Conservation (phyloP, 2,329 filamentous ascomycete species). For the Colletotrichum shisoi region DNA sequence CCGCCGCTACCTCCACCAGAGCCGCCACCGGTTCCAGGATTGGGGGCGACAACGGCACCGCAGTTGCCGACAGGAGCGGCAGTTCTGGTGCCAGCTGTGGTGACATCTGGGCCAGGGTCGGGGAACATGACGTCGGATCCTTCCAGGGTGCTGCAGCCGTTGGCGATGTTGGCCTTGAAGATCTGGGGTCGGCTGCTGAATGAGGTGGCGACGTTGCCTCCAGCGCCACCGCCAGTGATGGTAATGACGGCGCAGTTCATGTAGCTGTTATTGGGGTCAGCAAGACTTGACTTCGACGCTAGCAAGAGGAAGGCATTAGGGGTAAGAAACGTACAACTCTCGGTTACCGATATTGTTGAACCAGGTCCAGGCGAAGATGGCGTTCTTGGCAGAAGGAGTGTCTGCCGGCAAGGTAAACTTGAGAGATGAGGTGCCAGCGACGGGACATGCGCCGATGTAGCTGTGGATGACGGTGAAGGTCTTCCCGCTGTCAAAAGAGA, state of each 20-base stretch:
- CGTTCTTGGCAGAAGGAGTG: slow-evolving; percentile 64
- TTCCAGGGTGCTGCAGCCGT: slow-evolving; percentile 66
- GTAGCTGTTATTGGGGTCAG: slow-evolving; percentile 56
- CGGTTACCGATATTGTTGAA: slow-evolving; percentile 79
- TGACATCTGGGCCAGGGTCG: slow-evolving; percentile 66
- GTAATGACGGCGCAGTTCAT: slow-evolving; percentile 82
- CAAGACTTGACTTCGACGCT: background rate
- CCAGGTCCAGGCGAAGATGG: slow-evolving; percentile 79
- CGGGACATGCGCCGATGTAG: slow-evolving; percentile 64
- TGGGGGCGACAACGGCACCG: slow-evolving; percentile 48
- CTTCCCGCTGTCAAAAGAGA: slow-evolving; percentile 75
- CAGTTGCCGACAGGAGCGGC: slow-evolving; percentile 50
- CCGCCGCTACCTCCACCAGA: slow-evolving; percentile 40
- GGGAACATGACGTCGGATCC: slow-evolving; percentile 70
- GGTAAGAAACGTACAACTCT: slow-evolving; percentile 62
- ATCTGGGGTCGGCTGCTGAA: slow-evolving; percentile 70
- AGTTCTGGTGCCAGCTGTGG: slow-evolving; percentile 49
- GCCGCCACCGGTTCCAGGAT: slow-evolving; percentile 42
- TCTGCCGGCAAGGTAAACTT: slow-evolving; percentile 72
- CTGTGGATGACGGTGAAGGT: slow-evolving; percentile 74
- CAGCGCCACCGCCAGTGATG: slow-evolving; percentile 56
- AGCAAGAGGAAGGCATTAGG: background rate
- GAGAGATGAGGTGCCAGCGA: slow-evolving; percentile 58
- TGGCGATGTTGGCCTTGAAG: slow-evolving; percentile 74
- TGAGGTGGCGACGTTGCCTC: slow-evolving; percentile 44